These are phyloP conservation scores for Lactarius sp. DNA, from an alignment of 768 basidiomycete species.

Conservation along the genomic window DNA sequence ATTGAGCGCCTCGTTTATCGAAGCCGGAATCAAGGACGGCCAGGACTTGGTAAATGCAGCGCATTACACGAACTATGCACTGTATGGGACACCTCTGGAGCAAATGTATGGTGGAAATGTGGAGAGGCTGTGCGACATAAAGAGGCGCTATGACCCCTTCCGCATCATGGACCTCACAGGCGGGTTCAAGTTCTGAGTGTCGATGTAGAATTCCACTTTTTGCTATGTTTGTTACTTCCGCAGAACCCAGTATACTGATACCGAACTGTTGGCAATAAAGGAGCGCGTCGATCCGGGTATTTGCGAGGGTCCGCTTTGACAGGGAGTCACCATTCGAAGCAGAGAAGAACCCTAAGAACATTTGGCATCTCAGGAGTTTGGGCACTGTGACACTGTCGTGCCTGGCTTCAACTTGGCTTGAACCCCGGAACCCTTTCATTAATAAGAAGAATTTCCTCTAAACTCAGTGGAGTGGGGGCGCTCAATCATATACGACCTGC, in stretches of 20 bases:
- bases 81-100: neutral
- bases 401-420: too few species aligned
- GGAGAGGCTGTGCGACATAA: neutral
- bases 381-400: too few species aligned
- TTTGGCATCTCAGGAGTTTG: too few species aligned
- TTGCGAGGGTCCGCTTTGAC: neutral
- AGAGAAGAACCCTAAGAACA: neutral
- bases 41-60: neutral
- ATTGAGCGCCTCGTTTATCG: neutral
- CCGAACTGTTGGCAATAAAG: neutral
- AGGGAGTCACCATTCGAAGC: neutral
- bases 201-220: neutral
- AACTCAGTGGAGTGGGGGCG: too few species aligned
- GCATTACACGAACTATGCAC: neutral
- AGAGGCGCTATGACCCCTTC: neutral
- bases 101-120: neutral
- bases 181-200: neutral
- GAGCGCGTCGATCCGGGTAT: neutral
- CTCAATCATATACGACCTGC: too few species aligned
- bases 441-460: too few species aligned
- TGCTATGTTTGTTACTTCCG: neutral
- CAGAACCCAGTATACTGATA: too few species aligned
- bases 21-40: neutral
- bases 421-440: too few species aligned
- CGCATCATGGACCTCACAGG: constrained; percentile 3